A percentile compares a stretch with the other conserved stretches of the same genome.
phyloP scores from a whole-genome alignment of 1,284 basidiomycete species.

The Ceratobasidium sp. region DNA sequence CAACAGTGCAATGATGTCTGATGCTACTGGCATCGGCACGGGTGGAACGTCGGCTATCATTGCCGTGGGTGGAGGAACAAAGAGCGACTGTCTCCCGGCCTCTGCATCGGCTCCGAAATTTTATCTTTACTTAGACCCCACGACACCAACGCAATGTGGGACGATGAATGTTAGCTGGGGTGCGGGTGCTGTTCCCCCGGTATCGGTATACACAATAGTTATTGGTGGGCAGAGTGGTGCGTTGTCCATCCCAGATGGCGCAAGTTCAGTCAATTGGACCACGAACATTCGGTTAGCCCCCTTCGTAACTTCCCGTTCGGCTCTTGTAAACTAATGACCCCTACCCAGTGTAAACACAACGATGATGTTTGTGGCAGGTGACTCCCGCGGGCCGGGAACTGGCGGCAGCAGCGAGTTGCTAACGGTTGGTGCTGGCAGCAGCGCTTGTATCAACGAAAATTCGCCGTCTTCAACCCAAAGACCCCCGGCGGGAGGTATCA shows the following conservation, averaged over 20 bases:
- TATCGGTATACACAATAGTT: conserved; percentile 74
- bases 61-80: conserved; percentile 64
- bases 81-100: conserved; percentile 67
- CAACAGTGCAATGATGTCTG: conserved; percentile 65
- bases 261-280: conserved; percentile 73
- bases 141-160: conserved; percentile 2
- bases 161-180: conserved; percentile 20
- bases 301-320: not conserved
- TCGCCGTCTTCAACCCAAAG: conserved; percentile 81
- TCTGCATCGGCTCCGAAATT: conserved; percentile 51
- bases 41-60: conserved; percentile 78
- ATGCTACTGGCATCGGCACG: conserved; percentile 71
- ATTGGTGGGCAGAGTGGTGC: conserved; percentile 79
- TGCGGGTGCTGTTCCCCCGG: conserved; percentile 50
- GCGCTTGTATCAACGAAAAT: conserved; percentile 64
- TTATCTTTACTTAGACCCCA: conserved; percentile 21
- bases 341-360: conserved; percentile 57
- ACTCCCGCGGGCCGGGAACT: conserved; percentile 65
- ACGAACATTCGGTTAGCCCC: conserved; percentile 67
- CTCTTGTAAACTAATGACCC: not conserved
- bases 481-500: conserved; percentile 76
- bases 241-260: conserved; percentile 58
- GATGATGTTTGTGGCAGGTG: conserved; percentile 73
- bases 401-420: conserved; percentile 71
- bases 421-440: conserved; percentile 61